Base-by-base conservation (phyloP, 2,329 filamentous ascomycete species). In the Berkeleyomyces basicola region DNA sequence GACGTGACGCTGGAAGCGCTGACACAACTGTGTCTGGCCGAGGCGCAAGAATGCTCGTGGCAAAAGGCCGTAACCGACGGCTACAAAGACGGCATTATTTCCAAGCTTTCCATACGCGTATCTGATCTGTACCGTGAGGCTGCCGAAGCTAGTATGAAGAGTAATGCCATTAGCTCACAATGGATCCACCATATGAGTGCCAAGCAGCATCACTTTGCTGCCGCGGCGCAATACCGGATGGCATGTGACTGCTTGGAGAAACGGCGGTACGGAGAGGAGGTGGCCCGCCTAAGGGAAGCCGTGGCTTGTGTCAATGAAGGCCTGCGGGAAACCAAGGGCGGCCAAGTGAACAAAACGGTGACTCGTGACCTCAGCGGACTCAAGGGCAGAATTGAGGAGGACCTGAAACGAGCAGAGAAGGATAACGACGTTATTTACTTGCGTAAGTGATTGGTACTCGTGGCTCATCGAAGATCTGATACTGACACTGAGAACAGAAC, bases 181-280 rank as follows among this genome's bases (percentile, higher is more conserved):
- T 97, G 92, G 93, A 96, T 99, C 68, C 92, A 97, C 73, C 92
- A 97, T 71, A 91, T 95, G 81, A 91, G 88, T 36, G 93, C 92
- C 4, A 99, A 97, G 72, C 91, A 97, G 70, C 88, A 96, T 70
- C 93, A 97, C 73, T 97, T 99, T 74, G 91, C 92, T 1, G 92
- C 90, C 0, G 93, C 93, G 0, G 93, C 93, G 0, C 93, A 99
- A 71, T 97, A 92, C 68, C 80, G 93, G 11, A 90, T 92, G 36
- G 90, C 93, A 0, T 86, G 90, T 66, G 91, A 96, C 70, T 93
- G 89, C 68, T 73, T 99, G 11, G 93, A 97, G 74, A 97, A 95
- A 79, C 80, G 87, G 59, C 95, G 86, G 70, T 99, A 96, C 67
- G 93, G 93, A 58, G 93, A 99, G 71, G 93, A 99, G 75, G 86